These are phyloP conservation scores for Penicillium samsonianum DNA, from an alignment of 495 filamentous ascomycete species.

Conservation along the genomic window DNA sequence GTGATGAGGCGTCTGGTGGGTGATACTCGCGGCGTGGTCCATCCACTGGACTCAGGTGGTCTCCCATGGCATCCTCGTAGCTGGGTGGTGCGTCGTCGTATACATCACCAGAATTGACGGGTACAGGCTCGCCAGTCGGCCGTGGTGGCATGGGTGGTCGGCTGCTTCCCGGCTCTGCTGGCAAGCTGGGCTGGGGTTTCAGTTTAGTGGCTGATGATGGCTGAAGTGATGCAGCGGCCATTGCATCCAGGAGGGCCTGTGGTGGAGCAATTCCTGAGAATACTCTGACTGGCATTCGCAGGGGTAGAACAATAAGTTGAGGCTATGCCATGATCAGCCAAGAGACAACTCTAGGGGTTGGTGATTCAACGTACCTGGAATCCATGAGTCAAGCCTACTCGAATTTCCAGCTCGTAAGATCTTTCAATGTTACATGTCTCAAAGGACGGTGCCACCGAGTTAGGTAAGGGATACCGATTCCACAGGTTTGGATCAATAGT, in stretches of 20 bases:
- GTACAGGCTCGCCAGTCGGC: constrained; percentile 25
- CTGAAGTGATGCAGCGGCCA: constrained; percentile 47
- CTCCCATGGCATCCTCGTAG: constrained; percentile 90
- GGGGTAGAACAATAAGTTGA: constrained; percentile 70
- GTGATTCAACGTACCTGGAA: constrained; percentile 49
- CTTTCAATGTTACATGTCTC: constrained; percentile 84
- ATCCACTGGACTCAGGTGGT: constrained; percentile 65
- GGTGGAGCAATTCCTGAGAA: constrained; percentile 92
- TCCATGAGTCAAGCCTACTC: constrained; percentile 69
- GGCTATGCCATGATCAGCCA: constrained; percentile 43
- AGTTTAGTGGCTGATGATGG: constrained; percentile 27
- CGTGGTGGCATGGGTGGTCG: constrained; percentile 43
- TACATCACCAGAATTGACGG: constrained; percentile 36
- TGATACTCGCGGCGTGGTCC: constrained; percentile 65
- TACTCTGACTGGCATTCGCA: constrained; percentile 76
- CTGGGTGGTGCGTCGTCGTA: constrained; percentile 71
- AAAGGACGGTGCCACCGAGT: constrained; percentile 82
- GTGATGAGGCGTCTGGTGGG: constrained; percentile 50
- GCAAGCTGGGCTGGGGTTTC: constrained; percentile 27
- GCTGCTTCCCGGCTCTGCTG: constrained; percentile 21
- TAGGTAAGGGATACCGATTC: constrained; percentile 69
- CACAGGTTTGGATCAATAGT: constrained; percentile 68
- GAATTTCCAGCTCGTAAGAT: constrained; percentile 78
- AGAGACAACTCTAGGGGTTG: constrained; percentile 5
- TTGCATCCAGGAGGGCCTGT: constrained; percentile 67